These are phyloP conservation scores for Anaeromyces robustus DNA, from an alignment of 192 early-diverging fungal species.

Conservation along the genomic window DNA sequence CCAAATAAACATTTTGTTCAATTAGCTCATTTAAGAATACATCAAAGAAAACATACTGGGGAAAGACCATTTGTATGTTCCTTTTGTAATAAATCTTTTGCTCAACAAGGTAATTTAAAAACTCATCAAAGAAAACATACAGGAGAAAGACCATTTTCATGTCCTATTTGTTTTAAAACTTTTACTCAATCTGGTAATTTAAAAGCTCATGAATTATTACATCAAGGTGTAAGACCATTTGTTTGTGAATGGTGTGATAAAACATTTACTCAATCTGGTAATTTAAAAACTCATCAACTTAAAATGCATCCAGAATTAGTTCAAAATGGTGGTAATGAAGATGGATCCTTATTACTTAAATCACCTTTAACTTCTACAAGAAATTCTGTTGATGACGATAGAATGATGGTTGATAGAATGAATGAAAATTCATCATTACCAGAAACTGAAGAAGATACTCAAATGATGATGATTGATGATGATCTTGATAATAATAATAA, in stretches of 20 bases:
- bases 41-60: background rate
- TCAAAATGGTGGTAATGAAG: background rate
- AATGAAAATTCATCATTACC: background rate
- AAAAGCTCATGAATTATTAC: background rate
- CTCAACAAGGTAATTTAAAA: background rate
- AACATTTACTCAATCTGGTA: background rate
- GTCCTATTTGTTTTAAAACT: background rate
- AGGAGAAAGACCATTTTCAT: background rate
- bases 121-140: background rate
- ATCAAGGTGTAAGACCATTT: background rate
- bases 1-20: background rate
- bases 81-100: background rate
- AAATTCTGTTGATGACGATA: background rate
- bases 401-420: background rate
- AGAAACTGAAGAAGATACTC: background rate
- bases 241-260: background rate
- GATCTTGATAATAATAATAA: too few relatives aligned
- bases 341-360: background rate
- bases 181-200: background rate
- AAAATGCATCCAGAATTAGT: background rate
- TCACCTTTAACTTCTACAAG: background rate
- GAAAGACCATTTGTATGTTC: background rate
- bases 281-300: background rate
- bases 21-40: background rate
- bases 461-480: background rate